Evolutionary conservation across 495 filamentous ascomycete genomes (phyloP), one percentile per base, ranked within the genome.

Genomic region (Aspergillus cristatus): DNA sequence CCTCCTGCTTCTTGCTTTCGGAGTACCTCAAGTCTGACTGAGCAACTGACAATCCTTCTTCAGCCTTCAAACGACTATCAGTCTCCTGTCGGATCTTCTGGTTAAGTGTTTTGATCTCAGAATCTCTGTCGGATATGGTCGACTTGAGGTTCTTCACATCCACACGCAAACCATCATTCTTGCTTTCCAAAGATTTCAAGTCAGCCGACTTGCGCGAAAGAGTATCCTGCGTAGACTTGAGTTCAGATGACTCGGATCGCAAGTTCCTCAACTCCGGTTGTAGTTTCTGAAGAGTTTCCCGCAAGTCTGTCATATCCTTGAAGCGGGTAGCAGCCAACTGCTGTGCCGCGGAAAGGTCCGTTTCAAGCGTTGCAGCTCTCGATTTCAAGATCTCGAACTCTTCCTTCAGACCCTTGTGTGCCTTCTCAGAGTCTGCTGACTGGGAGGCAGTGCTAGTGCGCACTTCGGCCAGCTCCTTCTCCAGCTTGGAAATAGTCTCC

Each of bases 241-340:
- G 62, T 10, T 80, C 74, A 0, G 78, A 70, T 25, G 81, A 80
- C 42, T 97, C 91, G 26, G 74, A 73, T 7, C 84, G 75, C 7
- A 96, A 62, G 13, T 68, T 74, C 44, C 74, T 76, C 14, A 97
- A 67, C 57, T 98, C 91, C 1, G 88, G 84, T 45, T 96, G 86
- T 7, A 81, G 66, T 50, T 89, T 94, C 36, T 90, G 81, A 7
- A 95, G 62, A 7, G 85, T 73, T 25, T 85, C 79, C 20, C 80
- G 66, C 31, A 91, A 60, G 26, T 94, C 84, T 0, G 79, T 82
- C 2, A 95, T 61, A 39, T 95, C 88, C 51, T 89, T 94, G 62
- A 86, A 97, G 7, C 93, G 73, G 18, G 76, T 76, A 32, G 87
- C 76, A 1, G 91, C 87, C 14, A 97, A 66, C 53, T 93, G 78